Conservation (phyloP, 805 yeast genomes). For the Yamadazyma ubonensis region DNA sequence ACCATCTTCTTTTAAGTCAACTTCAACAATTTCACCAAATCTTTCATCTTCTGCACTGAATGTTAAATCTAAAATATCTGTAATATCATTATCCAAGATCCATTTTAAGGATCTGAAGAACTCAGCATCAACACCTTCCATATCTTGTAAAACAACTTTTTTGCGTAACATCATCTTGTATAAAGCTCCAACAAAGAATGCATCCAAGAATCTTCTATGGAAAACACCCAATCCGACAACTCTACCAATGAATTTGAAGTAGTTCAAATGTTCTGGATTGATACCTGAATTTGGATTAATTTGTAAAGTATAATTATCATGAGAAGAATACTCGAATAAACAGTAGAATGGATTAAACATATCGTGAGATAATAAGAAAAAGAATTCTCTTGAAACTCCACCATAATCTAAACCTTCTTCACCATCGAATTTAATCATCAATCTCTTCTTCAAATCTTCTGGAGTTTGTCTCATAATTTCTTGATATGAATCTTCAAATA, state of each 20-base stretch:
- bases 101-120: constrained; percentile 92
- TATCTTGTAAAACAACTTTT: constrained; percentile 91
- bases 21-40: constrained; percentile 87
- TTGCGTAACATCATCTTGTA: constrained; percentile 96
- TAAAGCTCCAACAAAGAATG: constrained; percentile 96
- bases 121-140: constrained; percentile 99
- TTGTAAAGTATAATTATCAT: constrained; percentile 96
- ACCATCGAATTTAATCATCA: constrained; percentile 98
- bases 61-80: constrained; percentile 76
- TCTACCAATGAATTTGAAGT: constrained; percentile 97
- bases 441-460: constrained; percentile 93
- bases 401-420: constrained; percentile 99
- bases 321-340: constrained; percentile 94
- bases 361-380: constrained; percentile 93
- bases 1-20: constrained; percentile 90
- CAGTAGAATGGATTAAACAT: constrained; percentile 99
- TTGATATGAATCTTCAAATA: constrained; percentile 96
- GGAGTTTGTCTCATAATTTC: constrained; percentile 99
- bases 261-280: constrained; percentile 96
- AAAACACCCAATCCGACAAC: constrained; percentile 97
- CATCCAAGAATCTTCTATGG: constrained; percentile 97
- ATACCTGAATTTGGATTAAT: constrained; percentile 96
- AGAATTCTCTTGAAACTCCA: constrained; percentile 98
- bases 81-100: constrained; percentile 93
- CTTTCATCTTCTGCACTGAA: constrained; percentile 89